Percentiles rank a stretch among this genome's conserved stretches.
Conservation (phyloP, 768 basidiomycete species). For the Mycena vulgaris region DNA sequence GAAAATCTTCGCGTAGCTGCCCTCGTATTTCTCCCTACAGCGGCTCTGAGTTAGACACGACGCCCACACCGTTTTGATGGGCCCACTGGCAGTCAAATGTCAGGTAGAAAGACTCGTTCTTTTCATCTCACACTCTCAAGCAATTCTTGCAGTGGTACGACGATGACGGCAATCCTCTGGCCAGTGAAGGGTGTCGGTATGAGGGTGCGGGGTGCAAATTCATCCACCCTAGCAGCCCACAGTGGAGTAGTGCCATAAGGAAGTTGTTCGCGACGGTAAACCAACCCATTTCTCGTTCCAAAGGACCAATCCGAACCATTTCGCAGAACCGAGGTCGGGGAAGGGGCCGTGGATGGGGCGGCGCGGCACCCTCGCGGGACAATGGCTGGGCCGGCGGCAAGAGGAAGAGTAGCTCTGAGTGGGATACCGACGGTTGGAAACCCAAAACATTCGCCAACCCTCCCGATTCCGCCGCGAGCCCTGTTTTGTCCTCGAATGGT, state of each 20-base stretch:
- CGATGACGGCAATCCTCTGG: constrained; percentile 24
- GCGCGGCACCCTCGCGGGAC: constrained; percentile 20
- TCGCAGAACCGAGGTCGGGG: not conserved
- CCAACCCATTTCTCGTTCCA: not conserved
- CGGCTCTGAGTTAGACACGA: not conserved
- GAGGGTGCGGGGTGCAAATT: constrained; percentile 13
- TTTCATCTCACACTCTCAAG: not conserved
- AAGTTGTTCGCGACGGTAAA: not conserved
- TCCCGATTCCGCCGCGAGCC: not conserved
- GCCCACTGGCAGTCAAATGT: constrained; percentile 2
- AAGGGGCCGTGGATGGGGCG: constrained; percentile 7
- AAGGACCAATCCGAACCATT: not conserved
- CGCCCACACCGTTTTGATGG: not conserved
- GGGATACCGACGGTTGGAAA: constrained; percentile 23
- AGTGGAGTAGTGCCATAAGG: constrained; percentile 14
- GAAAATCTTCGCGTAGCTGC: no score
- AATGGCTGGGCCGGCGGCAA: constrained; percentile 18
- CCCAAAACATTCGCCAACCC: constrained; percentile 1
- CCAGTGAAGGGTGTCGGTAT: not conserved
- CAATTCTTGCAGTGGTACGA: constrained; percentile 30
- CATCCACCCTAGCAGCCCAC: constrained; percentile 14
- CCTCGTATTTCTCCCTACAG: not conserved
- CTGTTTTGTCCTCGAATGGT: constrained; percentile 7
- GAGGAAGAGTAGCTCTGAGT: constrained; percentile 10
- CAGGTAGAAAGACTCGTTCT: not conserved